A percentile compares a stretch with the other conserved stretches of the same genome.
These are phyloP conservation scores for Xylariaceae sp. DNA, from an alignment of 2,329 filamentous ascomycete species.

Conservation along the genomic window DNA sequence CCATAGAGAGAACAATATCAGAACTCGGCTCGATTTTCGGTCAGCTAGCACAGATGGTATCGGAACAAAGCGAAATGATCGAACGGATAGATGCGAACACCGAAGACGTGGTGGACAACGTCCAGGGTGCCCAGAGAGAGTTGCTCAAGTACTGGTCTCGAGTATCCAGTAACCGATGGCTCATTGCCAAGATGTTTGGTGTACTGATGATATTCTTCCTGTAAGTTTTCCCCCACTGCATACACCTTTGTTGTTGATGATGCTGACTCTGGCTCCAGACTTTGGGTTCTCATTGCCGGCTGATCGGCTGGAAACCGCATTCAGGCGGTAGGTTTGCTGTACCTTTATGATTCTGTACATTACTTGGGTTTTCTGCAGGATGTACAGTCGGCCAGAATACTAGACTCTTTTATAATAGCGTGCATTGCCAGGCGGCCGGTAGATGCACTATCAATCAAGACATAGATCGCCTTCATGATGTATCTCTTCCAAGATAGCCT, in stretches of 20 bases:
- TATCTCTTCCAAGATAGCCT: too few relatives aligned
- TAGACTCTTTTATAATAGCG: constrained; percentile 14
- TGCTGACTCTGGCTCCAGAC: constrained; percentile 29
- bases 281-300: constrained; percentile 65
- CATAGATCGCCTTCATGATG: not conserved
- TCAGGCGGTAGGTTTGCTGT: too few relatives aligned
- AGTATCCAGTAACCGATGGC: constrained; percentile 91
- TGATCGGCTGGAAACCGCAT: constrained; percentile 20
- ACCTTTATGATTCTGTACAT: constrained; percentile 14
- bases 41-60: constrained; percentile 93
- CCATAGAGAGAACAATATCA: constrained; percentile 90
- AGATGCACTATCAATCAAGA: not conserved
- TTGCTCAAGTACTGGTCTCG: constrained; percentile 95
- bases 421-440: constrained; percentile 9
- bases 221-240: constrained; percentile 32
- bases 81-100: constrained; percentile 96
- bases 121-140: constrained; percentile 93
- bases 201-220: constrained; percentile 93
- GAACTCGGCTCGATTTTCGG: constrained; percentile 92
- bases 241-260: not conserved
- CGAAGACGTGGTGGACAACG: constrained; percentile 96
- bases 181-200: constrained; percentile 81
- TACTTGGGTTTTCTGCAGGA: constrained; percentile 12
- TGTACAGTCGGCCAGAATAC: constrained; percentile 10
- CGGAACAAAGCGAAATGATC: constrained; percentile 92